Evolutionary conservation across 441 rosid species (phyloP).

Genomic region (Pelargonium australe): DNA sequence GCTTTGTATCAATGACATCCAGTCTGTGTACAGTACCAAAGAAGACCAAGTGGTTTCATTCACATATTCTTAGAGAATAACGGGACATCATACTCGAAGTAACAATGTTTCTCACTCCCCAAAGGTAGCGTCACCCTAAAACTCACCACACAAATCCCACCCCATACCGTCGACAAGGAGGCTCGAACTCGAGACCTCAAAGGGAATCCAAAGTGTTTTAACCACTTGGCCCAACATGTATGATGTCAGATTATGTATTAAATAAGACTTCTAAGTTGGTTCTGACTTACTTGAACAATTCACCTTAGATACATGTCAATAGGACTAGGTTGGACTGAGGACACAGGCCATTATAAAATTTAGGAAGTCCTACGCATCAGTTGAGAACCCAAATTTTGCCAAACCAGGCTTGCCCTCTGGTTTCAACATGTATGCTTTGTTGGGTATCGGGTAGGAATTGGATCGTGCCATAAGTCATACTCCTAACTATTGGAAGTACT

Average conservation of each 20-base stretch:
- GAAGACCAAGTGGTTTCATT: not conserved
- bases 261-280: not conserved
- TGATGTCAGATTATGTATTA: no score
- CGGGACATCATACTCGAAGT: no score
- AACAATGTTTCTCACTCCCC: no score
- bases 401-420: not conserved
- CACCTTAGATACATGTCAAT: not conserved
- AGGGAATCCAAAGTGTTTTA: no score
- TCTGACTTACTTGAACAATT: not conserved
- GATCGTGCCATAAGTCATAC: not conserved
- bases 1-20: not conserved
- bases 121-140: no score
- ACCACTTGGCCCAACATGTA: no score
- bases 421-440: slow-evolving; percentile 1
- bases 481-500: not conserved
- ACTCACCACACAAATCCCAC: no score
- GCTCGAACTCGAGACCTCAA: no score
- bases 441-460: not conserved
- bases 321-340: not conserved
- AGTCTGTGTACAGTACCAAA: not conserved
- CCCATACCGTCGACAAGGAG: no score
- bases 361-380: not conserved
- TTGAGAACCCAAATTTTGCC: slow-evolving; percentile 8
- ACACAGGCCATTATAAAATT: not conserved
- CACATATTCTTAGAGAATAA: not conserved